Evolutionary conservation across 805 yeast species (phyloP), one percentile per base, ranked within the genome.

Genomic region (Ogataea haglerorum): DNA sequence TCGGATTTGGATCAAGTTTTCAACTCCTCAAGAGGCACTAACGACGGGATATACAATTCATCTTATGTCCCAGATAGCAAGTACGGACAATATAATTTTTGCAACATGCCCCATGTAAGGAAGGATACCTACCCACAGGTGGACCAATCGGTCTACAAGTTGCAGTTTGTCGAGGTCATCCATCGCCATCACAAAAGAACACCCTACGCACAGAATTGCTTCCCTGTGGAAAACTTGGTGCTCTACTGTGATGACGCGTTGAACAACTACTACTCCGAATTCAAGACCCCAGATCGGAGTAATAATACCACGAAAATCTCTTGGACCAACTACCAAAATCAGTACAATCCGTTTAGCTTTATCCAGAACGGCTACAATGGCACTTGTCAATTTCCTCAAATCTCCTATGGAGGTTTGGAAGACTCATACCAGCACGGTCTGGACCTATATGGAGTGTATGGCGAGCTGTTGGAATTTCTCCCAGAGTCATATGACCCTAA

Each of bases 101-200:
- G 75, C 48, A 63, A 63, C 48, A 70, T 69, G 73, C 75, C 75
- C 6, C 73, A 65, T 43, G 58, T 55, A n/a, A 63, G 67, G 29
- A 54, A 61, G 10, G 58, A 64, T 14, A 60, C 54, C 22, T 60
- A 60, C 29, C 54, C 57, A 5, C 18, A 16, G 3, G 49, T 54
- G 5, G 46, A 51, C 19, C 4, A 39, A 5, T 51, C 49, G 4
- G 48, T 49, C 15, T 68, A 61, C 41, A 53, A 52, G 23, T 37
- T 68, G 31, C 48, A 55, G 10, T 67, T 65, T 37, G 69, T 68
- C 17, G 72, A 69, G 41, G 46, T 66, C 33, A 55, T 69, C 17
- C 75, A 69, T 45, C 63, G 74, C 24, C 74, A 69, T 45, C 74
- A 69, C 45, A 67, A 65, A 43, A 60, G 75, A 44, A 66, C 74